Percentiles rank a stretch among this genome's conserved stretches.
Conservation (phyloP, 164 flowering plant species). For the Piper betle region DNA sequence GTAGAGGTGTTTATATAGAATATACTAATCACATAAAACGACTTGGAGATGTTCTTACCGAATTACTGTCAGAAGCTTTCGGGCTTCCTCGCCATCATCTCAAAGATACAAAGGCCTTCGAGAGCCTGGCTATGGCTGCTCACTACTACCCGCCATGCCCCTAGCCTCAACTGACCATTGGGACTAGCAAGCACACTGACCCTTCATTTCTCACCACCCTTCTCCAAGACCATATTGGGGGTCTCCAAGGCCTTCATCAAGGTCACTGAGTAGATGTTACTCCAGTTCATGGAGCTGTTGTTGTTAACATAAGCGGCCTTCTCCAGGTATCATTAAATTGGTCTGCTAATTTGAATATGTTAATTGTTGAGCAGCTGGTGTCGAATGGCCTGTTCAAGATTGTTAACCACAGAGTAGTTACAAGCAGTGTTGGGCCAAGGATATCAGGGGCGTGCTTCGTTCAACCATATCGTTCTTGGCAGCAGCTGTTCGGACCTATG, state of each 20-base stretch:
- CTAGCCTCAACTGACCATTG: conserved; percentile 19
- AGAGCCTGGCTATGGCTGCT: conserved; percentile 3
- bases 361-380: no score
- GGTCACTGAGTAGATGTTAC: conserved; percentile 16
- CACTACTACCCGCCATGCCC: conserved; percentile 28
- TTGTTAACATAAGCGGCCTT: conserved; percentile 18
- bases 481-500: no score
- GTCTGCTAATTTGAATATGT: no score
- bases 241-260: conserved; percentile 20
- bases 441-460: no score
- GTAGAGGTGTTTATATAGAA: conserved; percentile 11
- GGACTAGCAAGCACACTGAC: conserved; percentile 19
- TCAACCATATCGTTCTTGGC: no score
- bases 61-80: conserved; percentile 21
- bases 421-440: no score
- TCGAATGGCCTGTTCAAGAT: no score
- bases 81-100: conserved; percentile 21
- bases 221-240: conserved; percentile 17
- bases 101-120: conserved; percentile 6
- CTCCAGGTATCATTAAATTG: no score
- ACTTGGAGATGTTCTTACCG: conserved; percentile 12
- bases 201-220: conserved; percentile 16
- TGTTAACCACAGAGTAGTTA: no score
- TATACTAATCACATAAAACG: conserved; percentile 5
- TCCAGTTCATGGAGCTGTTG: conserved; percentile 18